Conservation (phyloP, 164 flowering plant species). For the Annona cherimola region DNA sequence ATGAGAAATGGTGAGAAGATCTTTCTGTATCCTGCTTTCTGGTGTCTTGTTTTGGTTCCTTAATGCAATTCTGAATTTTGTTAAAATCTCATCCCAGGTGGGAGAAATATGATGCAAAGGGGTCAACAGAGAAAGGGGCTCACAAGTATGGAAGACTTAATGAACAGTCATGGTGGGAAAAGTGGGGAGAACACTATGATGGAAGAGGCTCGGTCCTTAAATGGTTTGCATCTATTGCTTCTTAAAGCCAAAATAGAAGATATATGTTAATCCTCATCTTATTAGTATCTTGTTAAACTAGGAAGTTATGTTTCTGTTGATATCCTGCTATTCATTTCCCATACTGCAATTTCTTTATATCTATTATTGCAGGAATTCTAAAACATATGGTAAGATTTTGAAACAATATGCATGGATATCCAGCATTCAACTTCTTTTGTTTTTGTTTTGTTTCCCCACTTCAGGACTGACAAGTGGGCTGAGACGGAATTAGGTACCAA, state of each 20-base stretch:
- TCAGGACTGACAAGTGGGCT: constrained; percentile 99
- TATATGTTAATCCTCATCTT: neutral
- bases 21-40: neutral
- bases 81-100: constrained; percentile 46
- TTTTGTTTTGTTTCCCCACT: constrained; percentile 9
- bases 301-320: neutral
- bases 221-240: constrained; percentile 45
- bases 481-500: constrained; percentile 95
- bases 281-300: neutral
- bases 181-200: constrained; percentile 97
- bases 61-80: neutral
- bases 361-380: neutral
- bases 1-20: constrained; percentile 78
- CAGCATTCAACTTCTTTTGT: neutral
- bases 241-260: neutral
- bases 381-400: neutral
- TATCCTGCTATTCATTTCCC: neutral
- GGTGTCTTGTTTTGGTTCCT: neutral
- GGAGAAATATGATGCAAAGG: constrained; percentile 99
- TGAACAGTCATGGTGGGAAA: constrained; percentile 99
- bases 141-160: constrained; percentile 90
- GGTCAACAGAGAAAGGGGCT: constrained; percentile 97
- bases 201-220: constrained; percentile 94
- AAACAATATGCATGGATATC: neutral
- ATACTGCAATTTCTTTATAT: neutral